Evolutionary conservation across 768 basidiomycete genomes (phyloP), one percentile per base, ranked within the genome.

Genomic region (Coprinopsis marcescibilis): DNA sequence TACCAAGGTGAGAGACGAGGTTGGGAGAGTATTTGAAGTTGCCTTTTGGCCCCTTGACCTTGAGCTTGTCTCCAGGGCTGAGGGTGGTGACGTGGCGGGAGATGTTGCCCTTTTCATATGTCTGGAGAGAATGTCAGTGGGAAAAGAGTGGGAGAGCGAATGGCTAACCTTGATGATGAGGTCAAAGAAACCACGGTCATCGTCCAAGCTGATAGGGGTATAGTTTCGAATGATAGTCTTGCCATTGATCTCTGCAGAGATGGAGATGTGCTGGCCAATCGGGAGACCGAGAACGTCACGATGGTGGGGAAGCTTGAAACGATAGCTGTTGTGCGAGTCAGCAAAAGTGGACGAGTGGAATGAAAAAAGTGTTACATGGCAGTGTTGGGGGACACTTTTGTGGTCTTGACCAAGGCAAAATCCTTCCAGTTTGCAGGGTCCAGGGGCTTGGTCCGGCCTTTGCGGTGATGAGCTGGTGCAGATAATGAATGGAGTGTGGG

Each of bases 21-120:
- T 73, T 71, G 2, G 87, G 78, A 35, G 69, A 57, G 69, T 98
- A 99, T 53, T 75, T 78, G 78, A 98, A 98, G 63, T 85, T 83
- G 47, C 96, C 96, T 69, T 91, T 97, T 55, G 96, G 96, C 1
- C 96, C 96, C 66, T 94, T 95, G 72, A 98, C 78, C 54, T 81
- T 83, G 55, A 96, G 74, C 40, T 75, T 84, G 70, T 98, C 84
- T 50, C 94, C 94, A 33, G 94, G 75, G 52, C 86, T 90, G 60
- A 97, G 79, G 36, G 79, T 68, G 12, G 80, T 76, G 58, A 98
- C 71, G 65, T 89, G 80, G 52, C 83, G 80, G 8, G 96, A 98
- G 62, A 99, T 89, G 73, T 98, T 98, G 49, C 96, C 96, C 63
- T 89, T 85, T 61, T 97, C 95, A 60, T 99, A 99, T 5, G 91